phyloP scores from a whole-genome alignment of 1,284 basidiomycete genomes.

The Ceratobasidium theobromae region DNA sequence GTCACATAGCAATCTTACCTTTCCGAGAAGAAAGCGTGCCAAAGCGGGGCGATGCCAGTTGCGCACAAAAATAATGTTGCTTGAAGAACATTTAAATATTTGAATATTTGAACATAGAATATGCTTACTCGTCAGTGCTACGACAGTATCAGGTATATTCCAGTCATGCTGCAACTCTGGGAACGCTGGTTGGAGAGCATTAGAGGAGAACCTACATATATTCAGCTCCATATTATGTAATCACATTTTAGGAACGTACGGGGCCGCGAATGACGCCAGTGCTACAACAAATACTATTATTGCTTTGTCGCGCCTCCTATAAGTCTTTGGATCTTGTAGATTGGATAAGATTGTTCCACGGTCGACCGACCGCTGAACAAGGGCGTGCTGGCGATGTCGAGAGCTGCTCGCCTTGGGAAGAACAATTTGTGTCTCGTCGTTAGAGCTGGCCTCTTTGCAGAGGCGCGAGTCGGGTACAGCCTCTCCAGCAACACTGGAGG shows the following conservation, averaged over 20 bases:
- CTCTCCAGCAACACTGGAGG: neutral
- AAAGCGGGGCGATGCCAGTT: constrained; percentile 33
- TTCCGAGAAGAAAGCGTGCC: constrained; percentile 35
- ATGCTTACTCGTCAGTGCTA: constrained; percentile 35
- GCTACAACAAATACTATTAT: constrained; percentile 32
- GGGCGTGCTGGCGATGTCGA: constrained; percentile 11
- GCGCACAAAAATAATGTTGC: constrained; percentile 34
- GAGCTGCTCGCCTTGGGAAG: neutral
- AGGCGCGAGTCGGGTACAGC: neutral
- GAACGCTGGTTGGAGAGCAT: constrained; percentile 35
- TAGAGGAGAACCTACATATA: constrained; percentile 30
- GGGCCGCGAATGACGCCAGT: constrained; percentile 33
- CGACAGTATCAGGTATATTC: constrained; percentile 28
- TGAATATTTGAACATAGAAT: neutral
- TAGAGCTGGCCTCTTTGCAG: neutral
- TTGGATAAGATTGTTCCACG: constrained; percentile 30
- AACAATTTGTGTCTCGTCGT: neutral
- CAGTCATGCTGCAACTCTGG: constrained; percentile 21
- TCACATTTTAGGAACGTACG: constrained; percentile 8
- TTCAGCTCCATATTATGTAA: neutral
- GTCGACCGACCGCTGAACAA: constrained; percentile 34
- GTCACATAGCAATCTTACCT: neutral
- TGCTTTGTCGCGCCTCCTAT: constrained; percentile 28
- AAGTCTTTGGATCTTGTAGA: constrained; percentile 34
- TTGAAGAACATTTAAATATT: neutral